A percentile compares a stretch with the other conserved stretches of the same genome.
Conservation (phyloP, 257 asterid genomes). For the Gardenia jasminoides region DNA sequence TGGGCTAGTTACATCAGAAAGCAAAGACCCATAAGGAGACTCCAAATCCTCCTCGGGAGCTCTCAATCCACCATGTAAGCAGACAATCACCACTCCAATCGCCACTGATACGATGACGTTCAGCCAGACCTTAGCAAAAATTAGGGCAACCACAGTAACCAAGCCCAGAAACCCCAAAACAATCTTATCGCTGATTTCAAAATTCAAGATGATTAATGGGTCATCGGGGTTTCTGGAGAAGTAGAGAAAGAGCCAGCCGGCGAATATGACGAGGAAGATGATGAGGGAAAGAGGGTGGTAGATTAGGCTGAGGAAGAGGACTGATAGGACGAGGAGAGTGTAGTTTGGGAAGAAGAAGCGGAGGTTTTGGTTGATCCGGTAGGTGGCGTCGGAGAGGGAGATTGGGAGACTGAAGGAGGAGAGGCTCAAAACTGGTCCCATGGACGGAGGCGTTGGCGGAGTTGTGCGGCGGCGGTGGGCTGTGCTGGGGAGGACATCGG, state of each 20-base stretch:
- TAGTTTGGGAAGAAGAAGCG: conserved; percentile 73
- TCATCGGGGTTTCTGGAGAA: conserved; percentile 38
- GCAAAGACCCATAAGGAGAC: conserved; percentile 85
- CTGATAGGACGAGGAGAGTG: conserved; percentile 38
- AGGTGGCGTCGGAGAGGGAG: conserved; percentile 75
- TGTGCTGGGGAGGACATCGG: conserved; percentile 43
- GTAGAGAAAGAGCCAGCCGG: conserved; percentile 40
- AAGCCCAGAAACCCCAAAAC: conserved; percentile 47
- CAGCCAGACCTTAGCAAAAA: conserved; percentile 61
- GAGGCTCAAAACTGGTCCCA: conserved; percentile 59
- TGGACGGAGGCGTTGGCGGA: conserved; percentile 55
- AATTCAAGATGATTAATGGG: conserved; percentile 51
- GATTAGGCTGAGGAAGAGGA: conserved; percentile 65
- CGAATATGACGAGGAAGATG: conserved; percentile 51
- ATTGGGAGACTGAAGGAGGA: conserved; percentile 68
- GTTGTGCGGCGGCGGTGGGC: conserved; percentile 29
- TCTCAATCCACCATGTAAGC: conserved; percentile 69
- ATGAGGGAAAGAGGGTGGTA: conserved; percentile 63
- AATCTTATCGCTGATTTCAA: conserved; percentile 51
- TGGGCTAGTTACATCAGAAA: conserved; percentile 69
- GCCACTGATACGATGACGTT: conserved; percentile 46
- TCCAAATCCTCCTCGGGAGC: conserved; percentile 72
- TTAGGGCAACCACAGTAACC: conserved; percentile 49
- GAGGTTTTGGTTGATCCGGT: conserved; percentile 70
- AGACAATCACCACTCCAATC: conserved; percentile 48